phyloP scores from a whole-genome alignment of 2,329 filamentous ascomycete species.

The Macroventuria anomochaeta region DNA sequence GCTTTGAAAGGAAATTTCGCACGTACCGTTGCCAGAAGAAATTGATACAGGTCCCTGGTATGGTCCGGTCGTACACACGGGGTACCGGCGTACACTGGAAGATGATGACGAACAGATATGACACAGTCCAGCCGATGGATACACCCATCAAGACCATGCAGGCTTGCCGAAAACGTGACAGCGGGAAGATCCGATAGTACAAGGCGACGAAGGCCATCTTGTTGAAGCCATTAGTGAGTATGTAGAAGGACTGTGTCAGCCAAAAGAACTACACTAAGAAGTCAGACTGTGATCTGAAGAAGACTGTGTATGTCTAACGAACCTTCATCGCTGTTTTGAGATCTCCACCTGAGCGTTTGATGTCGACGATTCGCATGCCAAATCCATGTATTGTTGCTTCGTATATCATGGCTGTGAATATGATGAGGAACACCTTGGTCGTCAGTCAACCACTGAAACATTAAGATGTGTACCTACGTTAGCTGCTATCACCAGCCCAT shows the following conservation, averaged over 20 bases:
- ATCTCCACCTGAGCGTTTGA: constrained; percentile 26
- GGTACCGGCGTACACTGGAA: constrained; percentile 33
- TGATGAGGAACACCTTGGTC: constrained; percentile 21
- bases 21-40: constrained; percentile 33
- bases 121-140: constrained; percentile 25
- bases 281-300: not conserved
- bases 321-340: constrained; percentile 28
- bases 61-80: constrained; percentile 21
- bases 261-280: constrained; percentile 28
- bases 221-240: constrained; percentile 32
- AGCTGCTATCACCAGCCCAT: constrained; percentile 30
- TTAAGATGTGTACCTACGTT: constrained; percentile 20
- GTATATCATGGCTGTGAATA: constrained; percentile 21
- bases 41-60: constrained; percentile 30
- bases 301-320: not conserved
- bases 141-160: constrained; percentile 25
- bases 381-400: constrained; percentile 32
- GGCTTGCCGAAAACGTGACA: constrained; percentile 23
- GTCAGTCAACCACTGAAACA: not conserved
- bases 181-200: constrained; percentile 34
- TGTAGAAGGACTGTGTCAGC: constrained; percentile 33
- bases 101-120: constrained; percentile 26
- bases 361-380: constrained; percentile 25
- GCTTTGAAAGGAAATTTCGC: not conserved
- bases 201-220: constrained; percentile 36